Evolutionary conservation across 805 yeast genomes (phyloP), one percentile per base, ranked within the genome.

Genomic region (Ogataea ganodermae): DNA sequence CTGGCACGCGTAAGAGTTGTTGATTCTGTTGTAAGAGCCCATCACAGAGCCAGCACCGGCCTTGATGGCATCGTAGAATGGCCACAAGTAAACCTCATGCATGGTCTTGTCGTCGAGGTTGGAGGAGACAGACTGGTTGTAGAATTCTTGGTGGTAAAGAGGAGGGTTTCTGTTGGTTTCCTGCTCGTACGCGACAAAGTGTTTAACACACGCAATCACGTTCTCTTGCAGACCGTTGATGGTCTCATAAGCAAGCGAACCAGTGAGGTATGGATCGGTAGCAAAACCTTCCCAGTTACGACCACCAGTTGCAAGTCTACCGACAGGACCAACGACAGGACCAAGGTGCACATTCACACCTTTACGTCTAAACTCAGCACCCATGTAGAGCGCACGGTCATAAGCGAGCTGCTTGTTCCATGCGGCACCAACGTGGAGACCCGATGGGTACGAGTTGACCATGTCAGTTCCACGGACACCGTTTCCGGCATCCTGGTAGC

Each of bases 231-330:
- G 67, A 2, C 85, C 86, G 42, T 69, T 71, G 14, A 80, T 71
- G 3, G 81, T 76, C 13, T 74, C 71, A 8, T 74, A 76, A 12
- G 81, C 82, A 7, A 72, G 74, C 22, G 73, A 66, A 18, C 86
- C 86, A 53, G 78, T 79, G 41, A 81, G 65, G 48, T 79, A 80
- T 2, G 86, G 84, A 59, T 81, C 86, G 4, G 81, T 67, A 7
- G 83, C 81, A 62, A 80, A 80, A 31, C 81, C 74, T 63, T 81
- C 86, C 84, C 85, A 80, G 62, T 76, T 78, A 53, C 86, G 68
- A 5, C 87, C 86, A 18, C 83, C 86, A 33, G 75, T 76, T 3
- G 84, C 86, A 55, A 80, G 76, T 28, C 72, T 67, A 0, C 86
- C 87, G 36, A 81, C 70, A 9, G 86, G 86, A 0, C 85, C 86